Base-by-base conservation (phyloP, 306 rosid genomes). In the Sophora flavescens region DNA sequence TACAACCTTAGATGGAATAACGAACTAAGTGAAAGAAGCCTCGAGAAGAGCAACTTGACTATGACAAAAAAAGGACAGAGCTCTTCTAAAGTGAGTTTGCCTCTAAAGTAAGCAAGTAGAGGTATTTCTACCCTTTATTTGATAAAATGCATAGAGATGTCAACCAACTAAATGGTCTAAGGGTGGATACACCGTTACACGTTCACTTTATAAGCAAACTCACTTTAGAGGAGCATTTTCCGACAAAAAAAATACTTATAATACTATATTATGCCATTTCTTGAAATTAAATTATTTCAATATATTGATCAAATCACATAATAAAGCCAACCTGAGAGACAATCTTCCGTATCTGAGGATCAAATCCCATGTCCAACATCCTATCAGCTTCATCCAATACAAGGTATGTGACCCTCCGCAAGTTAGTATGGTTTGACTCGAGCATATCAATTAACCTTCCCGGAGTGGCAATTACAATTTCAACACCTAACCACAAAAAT, bases 281-380 rank as follows among this genome's bases (percentile, higher is more conserved):
- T 48, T 2, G 5, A 45, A 45, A 45, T n/a, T 73, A 32, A 22
- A 78, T 22, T 14, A 51, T 28, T 78, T 51, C 63, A 74, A 71
- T 58, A 69, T 74, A 63, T 63, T 50, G 35, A 69, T 35, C 63
- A 62, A 17, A 63, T 41, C 11, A 42, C 33, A 63, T 47, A 69
- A 63, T 67, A 70, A 59, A 57, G 71, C 78, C 66, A 79, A 88
- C 99, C 99, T 96, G 99, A 77, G 97, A 87, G 78, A 92, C 96
- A 82, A 96, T 89, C 84, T 92, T 96, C 70, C 93, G 84, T 75
- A 96, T 90, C 80, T 96, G 99, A 53, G 99, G 99, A 68, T 96
- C 98, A 86, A 96, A 96, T 22, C 99, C 99, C 99, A 96, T 96
- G 83, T 96, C 99, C 75, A 96, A 83, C 99, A 96, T 92, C 78